Evolutionary conservation across 2,329 filamentous ascomycete genomes (phyloP), one percentile per base, ranked within the genome.

Genomic region (Stemphylium lycopersici): DNA sequence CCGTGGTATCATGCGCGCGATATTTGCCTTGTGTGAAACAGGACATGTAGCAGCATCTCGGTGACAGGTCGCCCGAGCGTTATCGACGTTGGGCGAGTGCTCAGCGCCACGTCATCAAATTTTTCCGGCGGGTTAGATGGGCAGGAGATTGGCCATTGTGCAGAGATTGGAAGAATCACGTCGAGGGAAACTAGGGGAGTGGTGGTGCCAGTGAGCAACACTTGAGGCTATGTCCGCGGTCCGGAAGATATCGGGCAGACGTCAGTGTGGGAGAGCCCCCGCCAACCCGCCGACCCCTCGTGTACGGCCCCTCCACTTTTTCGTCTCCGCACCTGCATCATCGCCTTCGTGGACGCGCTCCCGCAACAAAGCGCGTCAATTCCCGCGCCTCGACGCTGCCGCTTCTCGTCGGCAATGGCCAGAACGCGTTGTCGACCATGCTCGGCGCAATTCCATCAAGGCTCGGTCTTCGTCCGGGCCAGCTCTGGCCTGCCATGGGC

Each of bases 241-340:
- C 58, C 67, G 67, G 67, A 68, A 68, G 41, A 67, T 60, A 39
- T 66, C 67, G 67, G 67, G 57, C 44, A 41, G 24, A 45, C 50
- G 55, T 51, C 47, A 55, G 49, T 36, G 39, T 24, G 26, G 16
- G 20, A 31, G 33, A 31, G 33, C 52, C 52, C 52, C 52, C 52
- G 39, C 52, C 31, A 52, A 62, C 61, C 66, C 63, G 59, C 52
- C 56, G 56, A 56, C 56, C 58, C 59, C 61, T 65, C 59, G 56
- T 59, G 22, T 8, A 32, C 12, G 51, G 51, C 61, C 64, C 59
- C 63, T 61, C 60, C 59, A 66, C 59, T 50, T 54, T 54, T 61
- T 16, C 45, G 53, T 50, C 48, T 53, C 61, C 56, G 56, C 59
- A 57, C 52, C 48, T 58, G 56, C 58, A 63, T 65, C 62, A 58